phyloP scores from a whole-genome alignment of 2,329 filamentous ascomycete species.

The Verticillium nonalfalfae region DNA sequence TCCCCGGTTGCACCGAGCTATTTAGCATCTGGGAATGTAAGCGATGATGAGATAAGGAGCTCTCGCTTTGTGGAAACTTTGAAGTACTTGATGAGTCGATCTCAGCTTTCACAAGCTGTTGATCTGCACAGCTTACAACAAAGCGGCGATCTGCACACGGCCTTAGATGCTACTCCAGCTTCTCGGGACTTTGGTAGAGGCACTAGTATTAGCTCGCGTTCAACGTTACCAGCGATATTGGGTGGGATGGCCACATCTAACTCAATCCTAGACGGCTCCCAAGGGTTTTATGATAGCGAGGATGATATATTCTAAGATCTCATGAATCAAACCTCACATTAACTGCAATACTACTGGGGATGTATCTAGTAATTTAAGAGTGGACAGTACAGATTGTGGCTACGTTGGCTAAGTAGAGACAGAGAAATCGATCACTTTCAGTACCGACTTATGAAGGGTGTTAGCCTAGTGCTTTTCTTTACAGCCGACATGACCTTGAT shows the following conservation, averaged over 20 bases:
- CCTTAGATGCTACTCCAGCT: neutral
- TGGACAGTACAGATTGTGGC: too few relatives aligned
- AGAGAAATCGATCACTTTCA: too few relatives aligned
- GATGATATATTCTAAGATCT: neutral
- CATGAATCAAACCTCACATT: neutral
- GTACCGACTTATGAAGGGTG: too few relatives aligned
- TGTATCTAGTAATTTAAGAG: neutral
- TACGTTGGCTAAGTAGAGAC: too few relatives aligned
- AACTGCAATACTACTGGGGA: too few relatives aligned
- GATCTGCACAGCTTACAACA: neutral
- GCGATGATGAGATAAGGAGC: neutral
- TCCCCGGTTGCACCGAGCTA: neutral
- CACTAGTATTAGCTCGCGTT: neutral
- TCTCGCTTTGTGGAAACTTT: neutral
- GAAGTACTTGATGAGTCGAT: neutral
- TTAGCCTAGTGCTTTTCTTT: too few relatives aligned
- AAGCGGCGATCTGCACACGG: neutral
- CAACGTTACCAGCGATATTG: neutral
- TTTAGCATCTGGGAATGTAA: neutral
- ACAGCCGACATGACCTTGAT: too few relatives aligned
- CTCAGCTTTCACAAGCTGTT: neutral
- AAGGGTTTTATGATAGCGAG: neutral
- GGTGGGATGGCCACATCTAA: neutral
- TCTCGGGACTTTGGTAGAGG: neutral
- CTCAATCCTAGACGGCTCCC: neutral